phyloP scores from a whole-genome alignment of 108 stramenopile genomes.

The Skeletonema menzelii region DNA sequence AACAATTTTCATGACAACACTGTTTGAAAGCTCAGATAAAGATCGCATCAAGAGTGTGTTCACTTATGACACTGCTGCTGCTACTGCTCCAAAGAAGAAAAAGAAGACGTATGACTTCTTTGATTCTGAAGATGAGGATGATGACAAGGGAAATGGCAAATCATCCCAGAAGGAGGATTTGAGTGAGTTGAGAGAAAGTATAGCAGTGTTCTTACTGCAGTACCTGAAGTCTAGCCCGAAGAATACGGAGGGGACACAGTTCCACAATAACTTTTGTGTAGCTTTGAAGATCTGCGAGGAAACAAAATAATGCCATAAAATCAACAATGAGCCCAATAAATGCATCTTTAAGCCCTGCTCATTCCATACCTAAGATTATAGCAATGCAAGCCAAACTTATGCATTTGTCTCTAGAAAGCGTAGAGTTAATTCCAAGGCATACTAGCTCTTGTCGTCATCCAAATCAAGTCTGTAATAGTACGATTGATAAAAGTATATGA shows the following conservation, averaged over 20 bases:
- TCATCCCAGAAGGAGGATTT: constrained; percentile 48
- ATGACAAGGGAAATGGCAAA: constrained; percentile 19
- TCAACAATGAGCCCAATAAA: not conserved
- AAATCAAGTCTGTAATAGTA: no score
- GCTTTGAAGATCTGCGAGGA: constrained; percentile 64
- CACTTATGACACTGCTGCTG: constrained; percentile 23
- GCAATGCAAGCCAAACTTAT: no score
- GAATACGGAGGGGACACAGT: constrained; percentile 73
- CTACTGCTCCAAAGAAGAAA: not conserved
- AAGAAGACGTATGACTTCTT: constrained; percentile 8
- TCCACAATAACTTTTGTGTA: constrained; percentile 71
- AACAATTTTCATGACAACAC: constrained; percentile 64
- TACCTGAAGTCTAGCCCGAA: constrained; percentile 83
- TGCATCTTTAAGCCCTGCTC: no score
- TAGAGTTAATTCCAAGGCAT: no score
- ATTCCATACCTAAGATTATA: no score
- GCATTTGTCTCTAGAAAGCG: no score
- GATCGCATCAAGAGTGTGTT: constrained; percentile 55
- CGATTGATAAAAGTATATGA: no score
- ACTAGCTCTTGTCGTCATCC: no score
- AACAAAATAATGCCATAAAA: not conserved
- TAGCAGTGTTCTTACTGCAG: constrained; percentile 82
- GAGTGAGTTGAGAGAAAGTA: constrained; percentile 56
- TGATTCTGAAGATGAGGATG: constrained; percentile 39
- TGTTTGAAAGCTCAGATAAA: constrained; percentile 70